Evolutionary conservation across 2,329 filamentous ascomycete species (phyloP).

Genomic region (Aspergillus bombycis): DNA sequence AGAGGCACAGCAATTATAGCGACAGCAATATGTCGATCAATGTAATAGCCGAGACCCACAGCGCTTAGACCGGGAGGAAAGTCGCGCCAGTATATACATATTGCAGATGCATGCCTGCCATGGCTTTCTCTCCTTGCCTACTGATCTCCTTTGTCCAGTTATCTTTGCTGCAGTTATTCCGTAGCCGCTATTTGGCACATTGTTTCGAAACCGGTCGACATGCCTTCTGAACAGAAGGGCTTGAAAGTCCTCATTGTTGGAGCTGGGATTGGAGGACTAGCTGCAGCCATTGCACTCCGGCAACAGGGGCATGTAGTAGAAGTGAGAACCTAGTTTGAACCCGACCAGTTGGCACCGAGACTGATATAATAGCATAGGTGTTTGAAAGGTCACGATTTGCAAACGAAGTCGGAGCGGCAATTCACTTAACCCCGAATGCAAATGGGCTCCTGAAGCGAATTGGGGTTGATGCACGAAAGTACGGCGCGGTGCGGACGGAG

Average conservation of each 20-base stretch:
- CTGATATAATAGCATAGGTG: slow-evolving; percentile 39
- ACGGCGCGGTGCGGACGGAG: slow-evolving; percentile 43
- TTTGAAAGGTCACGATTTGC: slow-evolving; percentile 61
- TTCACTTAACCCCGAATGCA: slow-evolving; percentile 65
- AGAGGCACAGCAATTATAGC: not conserved
- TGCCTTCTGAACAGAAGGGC: slow-evolving; percentile 12
- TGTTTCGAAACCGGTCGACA: not conserved
- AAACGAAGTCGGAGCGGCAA: slow-evolving; percentile 61
- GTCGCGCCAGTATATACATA: not conserved
- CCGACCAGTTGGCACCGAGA: not conserved
- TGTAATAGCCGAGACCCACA: not conserved
- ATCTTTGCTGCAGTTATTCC: not conserved
- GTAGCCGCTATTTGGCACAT: not conserved
- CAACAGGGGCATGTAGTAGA: slow-evolving; percentile 55
- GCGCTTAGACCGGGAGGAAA: not conserved
- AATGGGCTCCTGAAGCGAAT: slow-evolving; percentile 58
- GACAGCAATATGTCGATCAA: not conserved
- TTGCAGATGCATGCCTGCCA: not conserved
- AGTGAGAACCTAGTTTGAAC: slow-evolving; percentile 12
- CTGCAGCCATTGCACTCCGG: slow-evolving; percentile 52
- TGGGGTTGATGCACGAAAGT: slow-evolving; percentile 45
- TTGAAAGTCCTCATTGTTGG: slow-evolving; percentile 38
- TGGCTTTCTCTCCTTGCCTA: not conserved
- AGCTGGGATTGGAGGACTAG: slow-evolving; percentile 39
- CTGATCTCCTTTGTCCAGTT: not conserved